Percentiles rank a stretch among this genome's conserved stretches.
These are phyloP conservation scores for Pycnococcus provasolii DNA, from an alignment of 139 green algal species.

Conservation along the genomic window DNA sequence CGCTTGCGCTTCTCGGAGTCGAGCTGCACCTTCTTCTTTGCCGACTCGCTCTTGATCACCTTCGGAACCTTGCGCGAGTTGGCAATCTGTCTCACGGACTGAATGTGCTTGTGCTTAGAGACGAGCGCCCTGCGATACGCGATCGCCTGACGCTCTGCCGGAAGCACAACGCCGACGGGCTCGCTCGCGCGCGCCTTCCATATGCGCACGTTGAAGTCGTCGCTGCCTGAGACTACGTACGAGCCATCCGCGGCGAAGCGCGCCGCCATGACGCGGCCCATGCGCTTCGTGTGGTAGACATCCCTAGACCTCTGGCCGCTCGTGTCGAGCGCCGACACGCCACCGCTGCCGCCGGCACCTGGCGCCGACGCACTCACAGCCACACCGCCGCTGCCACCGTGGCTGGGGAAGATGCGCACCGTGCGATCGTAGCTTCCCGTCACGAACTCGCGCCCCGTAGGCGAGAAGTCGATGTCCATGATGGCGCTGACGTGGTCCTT, in stretches of 20 bases:
- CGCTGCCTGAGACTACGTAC: constrained; percentile 84
- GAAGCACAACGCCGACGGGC: constrained; percentile 71
- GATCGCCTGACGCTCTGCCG: constrained; percentile 63
- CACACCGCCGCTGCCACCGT: too few relatives aligned
- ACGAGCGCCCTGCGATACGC: constrained; percentile 44
- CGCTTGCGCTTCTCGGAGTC: constrained; percentile 66
- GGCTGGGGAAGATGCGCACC: constrained; percentile 72
- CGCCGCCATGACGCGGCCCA: constrained; percentile 65
- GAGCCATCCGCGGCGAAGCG: constrained; percentile 76
- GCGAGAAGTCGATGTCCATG: constrained; percentile 96
- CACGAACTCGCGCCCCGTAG: constrained; percentile 95
- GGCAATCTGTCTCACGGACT: constrained; percentile 77
- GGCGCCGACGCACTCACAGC: too few relatives aligned
- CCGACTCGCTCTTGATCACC: constrained; percentile 74
- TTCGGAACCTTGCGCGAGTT: constrained; percentile 74
- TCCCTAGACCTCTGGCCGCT: constrained; percentile 70
- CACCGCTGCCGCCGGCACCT: too few relatives aligned
- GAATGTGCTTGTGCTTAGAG: constrained; percentile 88
- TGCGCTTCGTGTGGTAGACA: constrained; percentile 91
- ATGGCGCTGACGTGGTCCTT: constrained; percentile 32
- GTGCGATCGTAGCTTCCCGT: constrained; percentile 83
- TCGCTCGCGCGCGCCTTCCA: constrained; percentile 83
- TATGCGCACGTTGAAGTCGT: constrained; percentile 80
- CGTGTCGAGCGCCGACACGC: constrained; percentile 22
- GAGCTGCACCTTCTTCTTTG: constrained; percentile 50